Conservation (phyloP, 768 basidiomycete species). For the Dacryopinax spathularia region DNA sequence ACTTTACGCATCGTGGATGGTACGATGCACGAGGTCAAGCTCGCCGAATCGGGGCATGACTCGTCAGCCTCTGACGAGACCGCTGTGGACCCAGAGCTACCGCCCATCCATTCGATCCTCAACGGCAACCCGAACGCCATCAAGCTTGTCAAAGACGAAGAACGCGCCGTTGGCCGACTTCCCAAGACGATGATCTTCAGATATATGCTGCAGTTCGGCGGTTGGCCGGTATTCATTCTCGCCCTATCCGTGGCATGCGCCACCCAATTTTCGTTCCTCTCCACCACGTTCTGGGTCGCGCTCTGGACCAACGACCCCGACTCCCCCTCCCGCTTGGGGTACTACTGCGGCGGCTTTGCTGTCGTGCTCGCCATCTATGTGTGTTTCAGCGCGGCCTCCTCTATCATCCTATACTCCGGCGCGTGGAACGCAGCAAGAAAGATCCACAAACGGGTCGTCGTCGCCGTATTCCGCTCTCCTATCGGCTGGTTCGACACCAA, state of each 20-base stretch:
- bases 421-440: neutral
- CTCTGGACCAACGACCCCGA: neutral
- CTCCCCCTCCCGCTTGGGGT: neutral
- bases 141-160: neutral
- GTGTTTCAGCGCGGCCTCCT: neutral
- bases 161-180: neutral
- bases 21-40: neutral
- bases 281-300: neutral
- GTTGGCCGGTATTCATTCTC: neutral
- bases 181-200: conserved; percentile 2
- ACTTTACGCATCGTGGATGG: neutral
- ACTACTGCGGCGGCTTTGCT: neutral
- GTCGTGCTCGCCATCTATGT: neutral
- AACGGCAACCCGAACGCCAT: neutral
- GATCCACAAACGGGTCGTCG: neutral
- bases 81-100: neutral
- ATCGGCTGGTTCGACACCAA: conserved; percentile 3
- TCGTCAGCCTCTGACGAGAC: neutral
- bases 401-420: neutral
- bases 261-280: neutral
- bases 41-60: neutral
- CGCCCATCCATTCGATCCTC: neutral
- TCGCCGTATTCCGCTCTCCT: neutral
- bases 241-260: neutral
- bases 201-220: neutral